Percentiles rank a stretch among this genome's conserved stretches.
Conservation (phyloP, 148 eudicot species). For the Chenopodium formosanum region DNA sequence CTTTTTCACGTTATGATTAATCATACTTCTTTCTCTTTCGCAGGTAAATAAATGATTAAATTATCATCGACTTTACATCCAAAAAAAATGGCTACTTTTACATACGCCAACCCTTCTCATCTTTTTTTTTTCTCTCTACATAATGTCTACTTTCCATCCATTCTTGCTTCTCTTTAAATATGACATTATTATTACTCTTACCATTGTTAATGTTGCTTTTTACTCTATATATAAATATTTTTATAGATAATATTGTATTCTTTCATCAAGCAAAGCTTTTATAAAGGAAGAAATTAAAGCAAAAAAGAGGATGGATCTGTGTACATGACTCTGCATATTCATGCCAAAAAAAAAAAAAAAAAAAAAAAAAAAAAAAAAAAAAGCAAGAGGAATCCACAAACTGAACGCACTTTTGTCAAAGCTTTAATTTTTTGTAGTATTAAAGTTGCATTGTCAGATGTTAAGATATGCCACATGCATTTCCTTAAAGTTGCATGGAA, state of each 20-base stretch:
- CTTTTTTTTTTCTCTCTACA: conserved; percentile 4
- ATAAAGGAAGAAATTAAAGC: conserved; percentile 25
- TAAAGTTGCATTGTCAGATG: conserved; percentile 15
- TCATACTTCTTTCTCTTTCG: conserved; percentile 1
- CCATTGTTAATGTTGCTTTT: conserved; percentile 15
- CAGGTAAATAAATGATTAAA: conserved; percentile 33
- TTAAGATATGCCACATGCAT: conserved; percentile 19
- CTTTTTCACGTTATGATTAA: too few relatives aligned
- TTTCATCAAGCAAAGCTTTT: conserved; percentile 29
- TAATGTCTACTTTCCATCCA: conserved; percentile 25
- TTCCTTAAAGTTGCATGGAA: conserved; percentile 14
- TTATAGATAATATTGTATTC: conserved; percentile 1
- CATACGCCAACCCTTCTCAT: conserved; percentile 7
- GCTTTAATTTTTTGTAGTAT: conserved; percentile 1
- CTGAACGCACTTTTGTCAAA: conserved; percentile 13
- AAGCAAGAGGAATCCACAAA: conserved; percentile 25
- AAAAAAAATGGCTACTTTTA: conserved; percentile 15
- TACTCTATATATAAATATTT: neutral
- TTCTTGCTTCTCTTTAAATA: neutral
- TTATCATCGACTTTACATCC: conserved; percentile 16
- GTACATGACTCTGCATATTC: conserved; percentile 30
- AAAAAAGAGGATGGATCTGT: conserved; percentile 22
- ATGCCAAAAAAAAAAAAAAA: neutral
- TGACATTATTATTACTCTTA: conserved; percentile 4
- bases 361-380: neutral